Conservation (phyloP, 768 basidiomycete genomes). For the Tylopilus intermedius region DNA sequence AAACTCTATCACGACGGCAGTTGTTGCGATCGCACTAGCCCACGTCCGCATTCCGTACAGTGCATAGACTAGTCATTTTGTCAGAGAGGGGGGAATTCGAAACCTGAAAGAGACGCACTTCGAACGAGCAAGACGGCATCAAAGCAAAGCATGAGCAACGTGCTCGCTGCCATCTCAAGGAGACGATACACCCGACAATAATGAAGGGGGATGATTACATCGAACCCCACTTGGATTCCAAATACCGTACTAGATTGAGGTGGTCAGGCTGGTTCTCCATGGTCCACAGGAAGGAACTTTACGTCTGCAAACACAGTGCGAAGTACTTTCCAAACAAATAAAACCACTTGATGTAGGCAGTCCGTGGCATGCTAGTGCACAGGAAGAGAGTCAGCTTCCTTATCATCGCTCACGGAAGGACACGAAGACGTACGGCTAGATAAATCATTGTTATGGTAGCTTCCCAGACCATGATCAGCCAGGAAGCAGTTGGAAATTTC, state of each 20-base stretch:
- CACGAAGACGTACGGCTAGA: constrained; percentile 23
- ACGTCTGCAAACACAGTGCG: constrained; percentile 17
- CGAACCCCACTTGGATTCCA: not conserved
- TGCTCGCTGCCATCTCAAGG: constrained; percentile 10
- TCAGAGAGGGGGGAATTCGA: not conserved
- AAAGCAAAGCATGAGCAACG: constrained; percentile 15
- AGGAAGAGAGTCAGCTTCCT: not conserved
- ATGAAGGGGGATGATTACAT: not conserved
- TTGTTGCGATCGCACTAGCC: not conserved
- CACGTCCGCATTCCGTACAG: constrained; percentile 7
- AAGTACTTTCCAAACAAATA: constrained; percentile 24
- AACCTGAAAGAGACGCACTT: constrained; percentile 10
- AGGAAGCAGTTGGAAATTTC: constrained; percentile 5
- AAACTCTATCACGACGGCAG: constrained; percentile 12
- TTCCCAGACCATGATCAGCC: constrained; percentile 18
- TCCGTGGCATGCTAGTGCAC: constrained; percentile 13
- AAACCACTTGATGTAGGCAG: constrained; percentile 23
- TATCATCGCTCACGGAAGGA: not conserved
- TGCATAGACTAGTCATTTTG: constrained; percentile 15
- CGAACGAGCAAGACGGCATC: constrained; percentile 20
- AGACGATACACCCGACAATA: constrained; percentile 13
- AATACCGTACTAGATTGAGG: constrained; percentile 6
- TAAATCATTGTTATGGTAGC: constrained; percentile 10
- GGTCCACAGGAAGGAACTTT: not conserved
- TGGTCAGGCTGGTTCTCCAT: not conserved